Evolutionary conservation across 768 basidiomycete genomes (phyloP), one percentile per base, ranked within the genome.

Genomic region (Psilocybe cubensis): DNA sequence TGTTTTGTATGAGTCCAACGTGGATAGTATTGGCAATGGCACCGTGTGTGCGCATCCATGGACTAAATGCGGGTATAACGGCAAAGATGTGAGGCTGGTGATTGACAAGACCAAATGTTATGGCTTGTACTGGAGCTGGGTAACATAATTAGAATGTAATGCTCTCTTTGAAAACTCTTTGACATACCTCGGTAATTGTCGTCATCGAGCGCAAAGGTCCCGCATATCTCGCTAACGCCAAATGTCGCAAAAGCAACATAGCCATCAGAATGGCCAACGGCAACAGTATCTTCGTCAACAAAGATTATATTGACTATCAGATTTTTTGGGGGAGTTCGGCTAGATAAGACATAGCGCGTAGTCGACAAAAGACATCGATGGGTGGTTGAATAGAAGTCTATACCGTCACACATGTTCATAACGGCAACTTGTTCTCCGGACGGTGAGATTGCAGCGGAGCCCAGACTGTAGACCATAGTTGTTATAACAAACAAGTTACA

Each of bases 221-320:
- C 18, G 20, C 5, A 20, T 18, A 44, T n/a, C 18, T 7, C 11
- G 3, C 4, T 10, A 2, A 44, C 11, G 9, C 46, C 38, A 9
- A 27, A 31, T 4, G 35, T 49, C 4, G 47, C 55, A 33, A 50
- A 28, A 18, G n/a, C 47, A 7, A 56, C 23, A 8, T 14, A 24
- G 12, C 55, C 55, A 29, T 50, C 44, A 9, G 33, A 21, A 27
- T 56, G 46, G 3, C 55, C 55, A 18, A 56, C 31, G 9, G 47
- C 55, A n/a, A 56, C 46, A 4, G 47, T 56, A 6, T 56, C 46
- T 18, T 56, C 46, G 27, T 56, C 55, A 10, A 56, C 21, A 29
- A 56, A 56, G 1, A 12, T 18, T 14, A 56, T 42, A 20, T 47
- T 31, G 17, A 55, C 54, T 2, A 55, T 14, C 3, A 48, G 31